A percentile compares a stretch with the other conserved stretches of the same genome.
Evolutionary conservation across 306 rosid genomes (phyloP).

Genomic region (Erythrophleum fordii): DNA sequence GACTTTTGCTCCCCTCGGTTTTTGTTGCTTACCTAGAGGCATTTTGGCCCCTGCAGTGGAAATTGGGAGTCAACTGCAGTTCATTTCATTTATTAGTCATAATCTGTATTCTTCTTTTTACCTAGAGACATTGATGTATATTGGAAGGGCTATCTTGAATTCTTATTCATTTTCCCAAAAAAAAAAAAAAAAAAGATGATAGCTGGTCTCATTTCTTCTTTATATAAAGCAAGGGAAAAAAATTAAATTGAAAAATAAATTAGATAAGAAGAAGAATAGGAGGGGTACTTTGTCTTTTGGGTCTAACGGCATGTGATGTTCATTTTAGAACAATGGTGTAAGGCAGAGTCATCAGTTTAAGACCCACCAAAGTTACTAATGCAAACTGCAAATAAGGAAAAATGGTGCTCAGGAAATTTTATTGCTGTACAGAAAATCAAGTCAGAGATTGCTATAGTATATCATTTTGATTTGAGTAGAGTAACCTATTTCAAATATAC

Average conservation of each 20-base stretch:
- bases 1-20: background rate
- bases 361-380: background rate
- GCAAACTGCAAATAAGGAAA: background rate
- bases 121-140: background rate
- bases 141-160: background rate
- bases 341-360: background rate
- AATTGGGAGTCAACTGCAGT: background rate
- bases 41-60: background rate
- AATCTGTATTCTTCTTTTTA: background rate
- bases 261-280: background rate
- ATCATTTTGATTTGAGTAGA: background rate
- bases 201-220: background rate
- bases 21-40: background rate
- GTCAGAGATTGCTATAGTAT: background rate
- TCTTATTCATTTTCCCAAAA: no score
- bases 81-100: background rate
- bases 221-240: background rate
- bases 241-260: background rate
- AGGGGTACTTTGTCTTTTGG: background rate
- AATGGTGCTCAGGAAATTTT: background rate
- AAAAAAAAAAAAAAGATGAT: background rate
- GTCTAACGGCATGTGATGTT: background rate
- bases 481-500: background rate
- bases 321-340: background rate
- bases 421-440: background rate